Evolutionary conservation across 495 filamentous ascomycete genomes (phyloP), one percentile per base, ranked within the genome.

Genomic region (Talaromyces thailandensis): DNA sequence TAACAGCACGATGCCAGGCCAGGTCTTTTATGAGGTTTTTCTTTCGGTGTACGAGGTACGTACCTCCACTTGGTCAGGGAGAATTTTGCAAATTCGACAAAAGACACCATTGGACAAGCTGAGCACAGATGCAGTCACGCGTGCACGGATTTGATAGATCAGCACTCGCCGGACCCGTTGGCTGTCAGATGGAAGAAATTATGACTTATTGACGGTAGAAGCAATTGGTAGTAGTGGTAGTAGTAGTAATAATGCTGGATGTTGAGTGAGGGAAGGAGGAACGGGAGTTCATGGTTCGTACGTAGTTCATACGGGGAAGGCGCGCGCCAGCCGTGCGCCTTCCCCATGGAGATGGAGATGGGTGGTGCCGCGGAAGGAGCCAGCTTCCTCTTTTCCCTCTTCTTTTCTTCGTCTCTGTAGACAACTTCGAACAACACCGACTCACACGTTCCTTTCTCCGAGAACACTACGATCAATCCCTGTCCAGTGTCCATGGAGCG

Each of bases 61-160:
- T 53, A 53, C 50, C 55, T 57, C 55, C 55, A 57, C 55, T 57
- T 57, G 29, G 55, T 57, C 24, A 31, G 28, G 21, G 23, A 14
- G 51, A 55, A 26, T 55, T 57, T 57, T 57, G 28, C 14, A 57
- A 23, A 31, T n/a, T 8, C 51, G 24, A 52, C 21, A 23, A 26
- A n/a, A 12, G 21, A 52, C 12, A 18, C 21, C 21, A 52, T 52
- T 55, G 23, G 51, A 26, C 51, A 26, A 25, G 55, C 26, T 14
- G 21, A 35, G 55, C 55, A 57, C 55, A 57, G 55, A 57, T 57
- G 29, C 28, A 57, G 55, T 35, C 55, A 57, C 55, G 55, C 35
- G 55, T 21, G 26, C 24, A n/a, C 12, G 9, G n/a, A 21, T 3
- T 23, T 26, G 51, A 26, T 16, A 4, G 51, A 55, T 55, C 51